phyloP scores from a whole-genome alignment of 352 stramenopile species.

The Aphanomyces astaci region DNA sequence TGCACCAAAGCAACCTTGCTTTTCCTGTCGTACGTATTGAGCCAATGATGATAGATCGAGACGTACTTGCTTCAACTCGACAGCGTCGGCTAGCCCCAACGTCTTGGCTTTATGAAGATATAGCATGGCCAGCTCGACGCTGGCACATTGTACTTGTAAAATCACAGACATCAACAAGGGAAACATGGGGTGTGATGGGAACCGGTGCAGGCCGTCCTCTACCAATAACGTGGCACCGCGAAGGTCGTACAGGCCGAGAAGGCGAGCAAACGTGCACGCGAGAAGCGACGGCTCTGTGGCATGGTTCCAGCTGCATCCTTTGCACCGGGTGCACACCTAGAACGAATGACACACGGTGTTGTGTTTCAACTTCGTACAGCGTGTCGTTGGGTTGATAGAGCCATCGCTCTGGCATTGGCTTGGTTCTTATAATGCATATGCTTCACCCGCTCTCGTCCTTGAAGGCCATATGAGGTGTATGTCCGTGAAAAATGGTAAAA shows the following conservation, averaged over 20 bases:
- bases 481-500: not conserved
- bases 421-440: not conserved
- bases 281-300: constrained; percentile 1
- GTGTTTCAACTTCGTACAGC: not conserved
- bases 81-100: not conserved
- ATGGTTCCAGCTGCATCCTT: not conserved
- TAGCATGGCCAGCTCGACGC: not conserved
- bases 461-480: not conserved
- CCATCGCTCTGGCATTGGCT: not conserved
- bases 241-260: not conserved
- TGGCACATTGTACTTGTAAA: not conserved
- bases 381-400: not conserved
- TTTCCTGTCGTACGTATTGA: no score
- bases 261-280: not conserved
- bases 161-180: not conserved
- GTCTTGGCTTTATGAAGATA: not conserved
- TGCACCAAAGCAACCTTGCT: no score
- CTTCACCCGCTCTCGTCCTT: not conserved
- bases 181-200: constrained; percentile 1
- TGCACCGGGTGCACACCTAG: constrained; percentile 5
- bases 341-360: not conserved
- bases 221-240: not conserved
- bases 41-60: not conserved
- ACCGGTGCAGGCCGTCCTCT: constrained; percentile 3
- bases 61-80: not conserved